Base-by-base conservation (phyloP, 2,329 filamentous ascomycete species). In the Penicillium glabrum region DNA sequence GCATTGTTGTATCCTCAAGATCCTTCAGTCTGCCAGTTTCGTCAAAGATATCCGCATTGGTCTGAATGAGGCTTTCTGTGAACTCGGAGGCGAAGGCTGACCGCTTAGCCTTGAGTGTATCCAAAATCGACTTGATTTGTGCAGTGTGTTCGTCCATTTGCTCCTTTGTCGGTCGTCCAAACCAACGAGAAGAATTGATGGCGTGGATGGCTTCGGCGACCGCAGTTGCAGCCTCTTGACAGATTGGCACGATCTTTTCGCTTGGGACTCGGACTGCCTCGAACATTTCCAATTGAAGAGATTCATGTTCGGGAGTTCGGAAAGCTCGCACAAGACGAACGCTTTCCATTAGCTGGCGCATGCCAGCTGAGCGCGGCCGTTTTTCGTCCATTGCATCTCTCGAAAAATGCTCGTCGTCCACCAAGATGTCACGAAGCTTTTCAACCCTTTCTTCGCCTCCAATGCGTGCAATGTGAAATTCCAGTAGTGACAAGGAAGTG, bases 1-100 rank as follows among this genome's bases (percentile, higher is more conserved):
- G 67, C 5, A 69, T 61, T 0, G 67, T 62, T 2, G 52, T 29
- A 10, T 64, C 58, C 3, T 66, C 63, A 0, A 68, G 55, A 1
- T 65, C 21, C 19, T 72, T 75, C 1, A 80, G 56, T 4, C 66
- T 64, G 1, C 78, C 79, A n/a, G 71, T 58, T 2, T 73, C 69
- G 31, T 80, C 76, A 52, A 80, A 81, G 0, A 80, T 57, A 16
- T 77, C 72, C 1, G 67, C 68, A 48, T 81, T 73, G 0, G 65
- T 72, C 9, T 74, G 64, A 0, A 81, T 59, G 3, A 82, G 67
- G 0, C 69, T 70, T 13, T 79, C 73, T 0, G 77, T 79, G 1
- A 77, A 77, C 8, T 75, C 64, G 1, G 53, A 67, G 0, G 60
- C 67, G 63, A 46, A 75, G 6, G 57, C 46, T 2, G 49, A 33